A percentile compares a stretch with the other conserved stretches of the same genome.
Conservation (phyloP, 768 basidiomycete species). For the Phanerodontia chrysosporium region DNA sequence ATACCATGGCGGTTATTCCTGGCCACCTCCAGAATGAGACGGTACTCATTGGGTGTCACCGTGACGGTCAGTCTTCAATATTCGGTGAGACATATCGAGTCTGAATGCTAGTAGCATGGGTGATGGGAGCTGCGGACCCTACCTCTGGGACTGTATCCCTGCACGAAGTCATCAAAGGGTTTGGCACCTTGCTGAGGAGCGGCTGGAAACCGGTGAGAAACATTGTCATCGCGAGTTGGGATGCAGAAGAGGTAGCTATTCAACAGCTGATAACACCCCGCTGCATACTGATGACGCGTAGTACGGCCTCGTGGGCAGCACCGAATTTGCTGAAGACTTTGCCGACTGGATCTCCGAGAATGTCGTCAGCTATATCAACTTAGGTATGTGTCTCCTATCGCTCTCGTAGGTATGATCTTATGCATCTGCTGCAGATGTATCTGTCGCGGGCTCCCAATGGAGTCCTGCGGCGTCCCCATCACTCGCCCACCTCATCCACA, state of each 20-base stretch:
- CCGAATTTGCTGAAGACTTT: conserved; percentile 95
- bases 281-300: conserved; percentile 13
- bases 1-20: conserved; percentile 77
- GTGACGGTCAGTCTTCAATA: conserved; percentile 55
- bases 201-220: conserved; percentile 87
- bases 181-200: conserved; percentile 58
- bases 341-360: conserved; percentile 72
- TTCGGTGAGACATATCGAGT: background rate
- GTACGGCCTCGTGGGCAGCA: conserved; percentile 78
- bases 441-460: conserved; percentile 61
- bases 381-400: conserved; percentile 35
- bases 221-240: conserved; percentile 76
- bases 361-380: conserved; percentile 83
- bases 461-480: conserved; percentile 67
- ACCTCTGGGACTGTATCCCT: conserved; percentile 76
- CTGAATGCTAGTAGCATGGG: conserved; percentile 44
- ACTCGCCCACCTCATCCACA: conserved; percentile 67
- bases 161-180: conserved; percentile 72
- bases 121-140: conserved; percentile 78
- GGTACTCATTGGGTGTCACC: conserved; percentile 82
- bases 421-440: conserved; percentile 42
- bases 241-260: conserved; percentile 58
- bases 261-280: background rate
- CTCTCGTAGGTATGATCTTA: conserved; percentile 1
- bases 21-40: conserved; percentile 83